Evolutionary conservation across 352 stramenopile genomes (phyloP), one percentile per base, ranked within the genome.

Genomic region (Phytophthora niederhauseri): DNA sequence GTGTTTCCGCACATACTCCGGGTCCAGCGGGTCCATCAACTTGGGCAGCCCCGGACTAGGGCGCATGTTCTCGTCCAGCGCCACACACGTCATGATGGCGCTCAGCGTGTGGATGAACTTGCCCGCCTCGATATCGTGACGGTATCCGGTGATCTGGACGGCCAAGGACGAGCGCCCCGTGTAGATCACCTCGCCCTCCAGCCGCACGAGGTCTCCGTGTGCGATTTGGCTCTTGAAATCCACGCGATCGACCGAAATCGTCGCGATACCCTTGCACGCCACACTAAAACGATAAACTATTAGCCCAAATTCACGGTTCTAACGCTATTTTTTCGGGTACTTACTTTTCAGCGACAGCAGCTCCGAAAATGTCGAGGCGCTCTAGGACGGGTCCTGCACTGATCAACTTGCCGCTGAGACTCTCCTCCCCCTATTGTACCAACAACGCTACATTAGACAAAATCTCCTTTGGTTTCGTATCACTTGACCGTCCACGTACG

Each of bases 61-160:
- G 8, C 79, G 82, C 71, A 85, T 87, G 68, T 89, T 76, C 64
- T 85, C 75, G 61, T 92, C 80, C 57, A 92, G 64, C 36, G 84
- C 84, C 26, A 92, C 84, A 57, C 76, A 87, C 61, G 84, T 87
- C 81, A 92, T 91, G 66, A 87, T 90, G 9, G 84, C 84, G 50
- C 81, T 89, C 43, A 90, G 66, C 49, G 84, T 87, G 64, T 91
- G 84, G 31, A 89, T 73, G 49, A 85, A 90, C 70, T 85, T 73
- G n/a, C 79, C 80, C 1, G 84, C 82, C 59, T 89, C 80, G 19
- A 92, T 60, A 38, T 92, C 84, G 57, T 90, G 78, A 24, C 84
- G 82, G 60, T 89, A 91, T 12, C 82, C 82, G 11, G 80, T 90
- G 64, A 92, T 77, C 57, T 91, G 78, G 22, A 89, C 78, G 6